Percentiles rank a stretch among this genome's conserved stretches.
Evolutionary conservation across 2,329 filamentous ascomycete species (phyloP).

Genomic region (Simplicillium sp.): DNA sequence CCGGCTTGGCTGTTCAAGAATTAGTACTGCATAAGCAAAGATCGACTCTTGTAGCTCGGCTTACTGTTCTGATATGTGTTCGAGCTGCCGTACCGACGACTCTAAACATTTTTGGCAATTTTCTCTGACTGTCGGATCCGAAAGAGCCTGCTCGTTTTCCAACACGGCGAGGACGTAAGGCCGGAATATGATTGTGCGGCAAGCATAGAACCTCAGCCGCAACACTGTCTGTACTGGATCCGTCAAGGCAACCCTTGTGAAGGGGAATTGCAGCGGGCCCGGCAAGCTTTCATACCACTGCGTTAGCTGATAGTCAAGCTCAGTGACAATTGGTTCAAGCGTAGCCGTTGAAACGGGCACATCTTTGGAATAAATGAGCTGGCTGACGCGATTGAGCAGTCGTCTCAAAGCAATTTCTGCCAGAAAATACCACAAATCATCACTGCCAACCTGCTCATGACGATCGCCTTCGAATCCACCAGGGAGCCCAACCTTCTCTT

Average conservation of each 20-base stretch:
- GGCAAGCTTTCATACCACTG: constrained; percentile 81
- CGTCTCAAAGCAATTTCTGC: constrained; percentile 73
- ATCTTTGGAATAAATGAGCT: constrained; percentile 69
- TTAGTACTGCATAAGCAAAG: constrained; percentile 6
- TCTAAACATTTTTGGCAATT: constrained; percentile 76
- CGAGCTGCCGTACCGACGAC: constrained; percentile 68
- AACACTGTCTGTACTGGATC: constrained; percentile 74
- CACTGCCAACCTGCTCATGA: constrained; percentile 53
- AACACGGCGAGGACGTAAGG: constrained; percentile 75
- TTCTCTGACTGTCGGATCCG: constrained; percentile 65
- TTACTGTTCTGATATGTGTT: constrained; percentile 70
- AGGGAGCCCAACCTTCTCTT: constrained; percentile 70
- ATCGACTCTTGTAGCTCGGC: constrained; percentile 18
- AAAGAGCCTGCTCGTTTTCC: constrained; percentile 63
- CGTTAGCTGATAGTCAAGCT: constrained; percentile 72
- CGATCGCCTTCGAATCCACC: constrained; percentile 69
- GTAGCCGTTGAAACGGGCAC: constrained; percentile 62
- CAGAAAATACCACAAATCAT: constrained; percentile 80
- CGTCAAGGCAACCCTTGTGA: constrained; percentile 54
- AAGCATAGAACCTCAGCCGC: constrained; percentile 72
- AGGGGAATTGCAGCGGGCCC: constrained; percentile 65
- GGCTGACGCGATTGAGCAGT: constrained; percentile 68
- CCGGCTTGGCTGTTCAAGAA: constrained; percentile 53
- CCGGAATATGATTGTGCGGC: constrained; percentile 76
- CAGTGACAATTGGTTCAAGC: constrained; percentile 67